A percentile compares a stretch with the other conserved stretches of the same genome.
Evolutionary conservation across 352 stramenopile genomes (phyloP).

Genomic region (Globisporangium spinosum): DNA sequence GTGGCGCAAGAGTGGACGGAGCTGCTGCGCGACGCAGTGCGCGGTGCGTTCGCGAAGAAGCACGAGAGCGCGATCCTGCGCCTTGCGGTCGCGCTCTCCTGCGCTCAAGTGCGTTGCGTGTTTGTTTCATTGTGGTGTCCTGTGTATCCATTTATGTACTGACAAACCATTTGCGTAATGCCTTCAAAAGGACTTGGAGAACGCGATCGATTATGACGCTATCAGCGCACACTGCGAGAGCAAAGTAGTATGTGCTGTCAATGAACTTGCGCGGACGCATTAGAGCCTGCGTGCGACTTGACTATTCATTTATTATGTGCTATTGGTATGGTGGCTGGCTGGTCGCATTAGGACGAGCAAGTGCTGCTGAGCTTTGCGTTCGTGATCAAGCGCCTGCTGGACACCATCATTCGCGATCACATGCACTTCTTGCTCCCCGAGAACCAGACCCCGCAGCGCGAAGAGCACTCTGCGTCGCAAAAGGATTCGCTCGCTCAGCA

Average conservation of each 20-base stretch:
- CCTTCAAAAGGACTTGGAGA: constrained; percentile 6
- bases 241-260: constrained; percentile 14
- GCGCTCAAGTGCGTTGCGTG: constrained; percentile 1
- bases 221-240: constrained; percentile 12
- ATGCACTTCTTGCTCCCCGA: constrained; percentile 51
- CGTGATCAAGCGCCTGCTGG: constrained; percentile 41
- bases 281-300: background rate
- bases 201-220: constrained; percentile 9
- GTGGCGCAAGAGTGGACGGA: constrained; percentile 39
- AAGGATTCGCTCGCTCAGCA: constrained; percentile 30
- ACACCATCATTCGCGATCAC: constrained; percentile 40
- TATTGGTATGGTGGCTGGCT: background rate
- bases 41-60: constrained; percentile 23
- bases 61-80: constrained; percentile 29
- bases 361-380: constrained; percentile 32
- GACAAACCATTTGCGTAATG: background rate
- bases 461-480: constrained; percentile 20
- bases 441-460: background rate
- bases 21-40: constrained; percentile 29
- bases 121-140: background rate
- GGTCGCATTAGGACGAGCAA: constrained; percentile 31
- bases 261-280: background rate
- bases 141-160: background rate
- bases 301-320: background rate
- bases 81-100: constrained; percentile 33